Conservation (phyloP, 257 asterid genomes). For the Mentha longifolia region DNA sequence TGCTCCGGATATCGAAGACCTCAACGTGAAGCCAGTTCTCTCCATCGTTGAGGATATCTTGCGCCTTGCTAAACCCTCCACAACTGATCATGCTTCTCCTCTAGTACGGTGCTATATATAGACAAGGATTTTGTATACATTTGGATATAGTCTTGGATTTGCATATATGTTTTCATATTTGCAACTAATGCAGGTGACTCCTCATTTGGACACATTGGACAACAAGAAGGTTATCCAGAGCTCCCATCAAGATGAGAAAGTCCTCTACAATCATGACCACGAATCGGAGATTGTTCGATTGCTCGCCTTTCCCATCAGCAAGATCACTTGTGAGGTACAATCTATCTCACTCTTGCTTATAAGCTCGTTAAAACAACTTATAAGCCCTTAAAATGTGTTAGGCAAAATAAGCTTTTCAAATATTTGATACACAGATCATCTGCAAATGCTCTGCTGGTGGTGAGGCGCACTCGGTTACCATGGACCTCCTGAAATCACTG, state of each 20-base stretch:
- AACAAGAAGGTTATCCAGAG: slow-evolving; percentile 12
- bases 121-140: background rate
- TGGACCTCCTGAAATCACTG: slow-evolving; percentile 52
- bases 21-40: slow-evolving; percentile 30
- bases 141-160: background rate
- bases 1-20: slow-evolving; percentile 31
- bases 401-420: too few relatives aligned
- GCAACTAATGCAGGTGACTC: background rate
- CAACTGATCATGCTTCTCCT: background rate
- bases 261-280: slow-evolving; percentile 40
- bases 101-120: background rate
- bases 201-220: slow-evolving; percentile 20
- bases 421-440: slow-evolving; percentile 43
- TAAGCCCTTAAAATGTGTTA: too few relatives aligned
- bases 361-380: too few relatives aligned
- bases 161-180: background rate
- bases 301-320: slow-evolving; percentile 73
- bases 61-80: slow-evolving; percentile 15
- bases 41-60: slow-evolving; percentile 34
- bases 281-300: slow-evolving; percentile 54
- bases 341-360: background rate
- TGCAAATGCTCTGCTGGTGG: slow-evolving; percentile 52
- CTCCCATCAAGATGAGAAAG: slow-evolving; percentile 37
- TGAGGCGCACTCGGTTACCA: slow-evolving; percentile 56
- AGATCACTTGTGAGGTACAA: slow-evolving; percentile 65